Base-by-base conservation (phyloP, 1,284 basidiomycete species). In the Ustilago loliicola region DNA sequence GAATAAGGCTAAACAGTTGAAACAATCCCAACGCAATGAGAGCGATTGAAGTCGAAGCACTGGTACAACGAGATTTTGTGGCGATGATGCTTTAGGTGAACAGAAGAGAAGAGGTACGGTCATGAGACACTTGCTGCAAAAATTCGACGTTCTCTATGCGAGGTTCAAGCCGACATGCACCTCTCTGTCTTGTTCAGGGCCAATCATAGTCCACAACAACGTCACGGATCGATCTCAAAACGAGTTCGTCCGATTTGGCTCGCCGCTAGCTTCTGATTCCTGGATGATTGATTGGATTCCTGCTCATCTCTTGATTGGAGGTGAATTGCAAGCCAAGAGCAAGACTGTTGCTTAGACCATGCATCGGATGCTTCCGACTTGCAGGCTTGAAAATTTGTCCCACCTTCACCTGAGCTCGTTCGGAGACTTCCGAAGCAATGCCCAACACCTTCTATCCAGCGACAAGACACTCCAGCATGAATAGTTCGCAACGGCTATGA, bases 51-150 rank as follows among this genome's bases (percentile, higher is more conserved):
- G 45, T 27, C 23, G 5, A 7, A 48, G 45, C n/a, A 48, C 23
- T 21, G 45, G 21, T 5, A 48, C 21, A 27, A 48, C 7, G 45
- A 21, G 25, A 15, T 8, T 38, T 38, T 38, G 13, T 10, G 36
- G 45, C 45, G 45, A 2, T 47, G 45, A 8, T 23, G 48, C 11
- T 50, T 17, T 25, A 7, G 17, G 48, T 27, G 23, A 1, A 50
- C 3, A 29, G 15, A 13, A 3, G 1, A 23, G 13, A n/a, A 11
- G 36, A 54, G 10, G 58, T 30, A 34, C 30, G 58, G 58, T 60
- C 58, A 60, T 60, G 48, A 38, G 58, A 60, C 58, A 29, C 45
- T 38, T 30, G 42, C 34, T 38, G 13, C 29, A 60, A 51, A 40
- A 27, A 32, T 59, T 59, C 23, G 40, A 48, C 21, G 10, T 17